Conservation (phyloP, 495 filamentous ascomycete species). For the Oidiodendron maius region DNA sequence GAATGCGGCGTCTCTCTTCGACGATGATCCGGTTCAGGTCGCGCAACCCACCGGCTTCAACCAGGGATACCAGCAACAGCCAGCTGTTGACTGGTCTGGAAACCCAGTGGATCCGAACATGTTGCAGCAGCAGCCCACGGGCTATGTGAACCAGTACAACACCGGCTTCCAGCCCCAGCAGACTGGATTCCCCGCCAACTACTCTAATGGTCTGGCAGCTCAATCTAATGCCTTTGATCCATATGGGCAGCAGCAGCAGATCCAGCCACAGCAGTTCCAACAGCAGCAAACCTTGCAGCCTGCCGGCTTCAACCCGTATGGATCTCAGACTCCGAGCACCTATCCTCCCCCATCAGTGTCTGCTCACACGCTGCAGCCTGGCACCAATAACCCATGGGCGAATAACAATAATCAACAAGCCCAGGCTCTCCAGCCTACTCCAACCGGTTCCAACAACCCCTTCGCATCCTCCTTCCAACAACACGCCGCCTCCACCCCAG, state of each 20-base stretch:
- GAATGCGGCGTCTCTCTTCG: slow-evolving; percentile 83
- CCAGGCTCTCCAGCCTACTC: slow-evolving; percentile 48
- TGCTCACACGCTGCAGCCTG: slow-evolving; percentile 51
- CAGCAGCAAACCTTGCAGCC: slow-evolving; percentile 25
- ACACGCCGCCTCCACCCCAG: slow-evolving; percentile 47
- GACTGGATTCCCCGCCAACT: slow-evolving; percentile 46
- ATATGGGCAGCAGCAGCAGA: slow-evolving; percentile 44
- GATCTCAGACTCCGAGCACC: slow-evolving; percentile 12
- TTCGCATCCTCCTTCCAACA: slow-evolving; percentile 57
- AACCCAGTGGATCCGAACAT: slow-evolving; percentile 75
- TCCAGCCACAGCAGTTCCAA: slow-evolving; percentile 26
- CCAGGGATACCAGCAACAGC: slow-evolving; percentile 94
- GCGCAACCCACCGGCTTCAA: slow-evolving; percentile 81
- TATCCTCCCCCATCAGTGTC: slow-evolving; percentile 21
- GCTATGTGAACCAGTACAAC: slow-evolving; percentile 70
- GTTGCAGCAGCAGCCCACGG: slow-evolving; percentile 65
- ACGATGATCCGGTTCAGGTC: slow-evolving; percentile 62
- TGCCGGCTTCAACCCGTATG: slow-evolving; percentile 39
- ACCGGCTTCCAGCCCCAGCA: slow-evolving; percentile 57
- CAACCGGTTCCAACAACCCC: slow-evolving; percentile 94
- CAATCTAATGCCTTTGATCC: slow-evolving; percentile 80
- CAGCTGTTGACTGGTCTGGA: slow-evolving; percentile 91
- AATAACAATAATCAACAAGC: slow-evolving; percentile 34
- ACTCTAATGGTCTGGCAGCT: slow-evolving; percentile 32
- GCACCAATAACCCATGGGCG: slow-evolving; percentile 73